phyloP scores from a whole-genome alignment of 495 filamentous ascomycete species.

The Thermothielavioides terrestris region DNA sequence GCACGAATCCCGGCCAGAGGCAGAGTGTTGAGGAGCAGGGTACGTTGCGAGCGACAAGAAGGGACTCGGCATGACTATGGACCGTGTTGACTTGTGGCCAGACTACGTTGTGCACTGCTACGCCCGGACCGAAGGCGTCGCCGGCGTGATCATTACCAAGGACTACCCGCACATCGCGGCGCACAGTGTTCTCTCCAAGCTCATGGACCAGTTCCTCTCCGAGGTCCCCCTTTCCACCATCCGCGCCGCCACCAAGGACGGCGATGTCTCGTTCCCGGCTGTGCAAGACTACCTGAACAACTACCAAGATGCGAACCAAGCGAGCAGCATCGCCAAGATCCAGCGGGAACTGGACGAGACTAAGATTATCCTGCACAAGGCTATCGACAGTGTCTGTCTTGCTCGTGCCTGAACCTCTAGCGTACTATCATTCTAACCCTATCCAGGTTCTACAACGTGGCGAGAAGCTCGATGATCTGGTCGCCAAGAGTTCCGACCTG shows the following conservation, averaged over 20 bases:
- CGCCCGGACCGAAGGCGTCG: constrained; percentile 76
- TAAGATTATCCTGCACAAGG: constrained; percentile 95
- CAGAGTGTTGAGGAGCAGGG: constrained; percentile 89
- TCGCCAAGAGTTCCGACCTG: constrained; percentile 78
- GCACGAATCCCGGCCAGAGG: constrained; percentile 75
- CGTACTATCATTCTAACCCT: neutral
- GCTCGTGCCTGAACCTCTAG: neutral
- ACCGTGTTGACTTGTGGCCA: constrained; percentile 16
- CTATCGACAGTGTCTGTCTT: constrained; percentile 61
- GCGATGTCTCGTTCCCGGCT: constrained; percentile 50
- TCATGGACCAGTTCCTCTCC: constrained; percentile 86
- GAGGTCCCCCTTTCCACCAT: constrained; percentile 63
- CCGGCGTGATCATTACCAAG: constrained; percentile 79
- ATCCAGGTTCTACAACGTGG: constrained; percentile 61
- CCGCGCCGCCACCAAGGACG: constrained; percentile 43
- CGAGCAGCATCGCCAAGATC: constrained; percentile 88
- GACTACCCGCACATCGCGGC: constrained; percentile 86
- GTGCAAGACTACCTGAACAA: constrained; percentile 78
- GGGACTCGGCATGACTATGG: neutral
- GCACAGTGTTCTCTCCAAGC: constrained; percentile 87
- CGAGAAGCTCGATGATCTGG: constrained; percentile 85
- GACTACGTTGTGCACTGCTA: constrained; percentile 86
- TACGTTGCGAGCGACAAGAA: constrained; percentile 19
- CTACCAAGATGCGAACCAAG: constrained; percentile 83
- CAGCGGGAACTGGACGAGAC: constrained; percentile 97